Evolutionary conservation across 345 rosid genomes (phyloP).

Genomic region (Carallia brachiata): DNA sequence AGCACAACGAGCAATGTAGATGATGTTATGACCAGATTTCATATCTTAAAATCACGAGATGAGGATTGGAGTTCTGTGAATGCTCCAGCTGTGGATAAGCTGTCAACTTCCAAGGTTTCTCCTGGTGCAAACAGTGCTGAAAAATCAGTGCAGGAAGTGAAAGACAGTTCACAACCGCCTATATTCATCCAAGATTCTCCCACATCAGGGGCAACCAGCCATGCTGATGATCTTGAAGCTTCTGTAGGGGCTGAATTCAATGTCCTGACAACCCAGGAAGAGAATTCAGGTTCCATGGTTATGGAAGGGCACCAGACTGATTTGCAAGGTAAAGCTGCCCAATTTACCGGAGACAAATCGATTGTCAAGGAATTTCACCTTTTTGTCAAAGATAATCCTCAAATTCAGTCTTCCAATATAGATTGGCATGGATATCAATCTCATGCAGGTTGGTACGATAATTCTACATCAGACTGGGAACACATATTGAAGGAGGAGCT

Average conservation of each 20-base stretch:
- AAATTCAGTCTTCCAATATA: background rate
- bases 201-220: constrained; percentile 6
- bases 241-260: constrained; percentile 43
- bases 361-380: constrained; percentile 22
- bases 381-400: constrained; percentile 20
- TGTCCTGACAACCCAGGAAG: constrained; percentile 39
- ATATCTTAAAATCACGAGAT: constrained; percentile 39
- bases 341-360: constrained; percentile 11
- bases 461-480: constrained; percentile 71
- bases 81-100: constrained; percentile 15
- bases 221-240: constrained; percentile 32
- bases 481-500: constrained; percentile 61
- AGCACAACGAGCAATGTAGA: constrained; percentile 28
- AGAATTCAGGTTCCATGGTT: constrained; percentile 18
- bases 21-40: constrained; percentile 58
- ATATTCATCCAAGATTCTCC: constrained; percentile 15
- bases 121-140: constrained; percentile 19
- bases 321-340: background rate
- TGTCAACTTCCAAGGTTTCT: constrained; percentile 16
- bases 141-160: constrained; percentile 26
- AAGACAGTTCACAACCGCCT: constrained; percentile 9
- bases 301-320: constrained; percentile 22
- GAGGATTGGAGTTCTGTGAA: constrained; percentile 12
- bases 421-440: constrained; percentile 23
- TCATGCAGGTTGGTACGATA: constrained; percentile 34